Base-by-base conservation (phyloP, 768 basidiomycete genomes). In the Chalciporus pseudorubinellus region DNA sequence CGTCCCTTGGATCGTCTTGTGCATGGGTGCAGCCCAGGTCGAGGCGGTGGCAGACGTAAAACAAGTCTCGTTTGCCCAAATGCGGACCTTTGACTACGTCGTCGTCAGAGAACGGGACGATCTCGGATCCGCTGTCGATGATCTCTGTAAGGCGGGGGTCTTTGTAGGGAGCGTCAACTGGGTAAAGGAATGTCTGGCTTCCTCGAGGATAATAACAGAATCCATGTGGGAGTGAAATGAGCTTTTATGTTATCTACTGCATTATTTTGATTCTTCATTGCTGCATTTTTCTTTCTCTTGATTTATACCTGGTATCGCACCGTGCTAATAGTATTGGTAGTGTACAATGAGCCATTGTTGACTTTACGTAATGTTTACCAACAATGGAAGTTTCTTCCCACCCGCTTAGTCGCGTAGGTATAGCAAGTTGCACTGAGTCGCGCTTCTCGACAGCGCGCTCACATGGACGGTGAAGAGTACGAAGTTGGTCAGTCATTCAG, bases 151-250 rank as follows among this genome's bases (percentile, higher is more conserved):
- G 28, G n/a, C n/a, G n/a, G 62, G 61, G 19, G 73, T 61, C 20
- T 73, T 70, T 16, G 70, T 69, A 36, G 83, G 84, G 14, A 70
- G 76, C 51, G 81, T 88, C 70, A 61, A 68, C 16, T 92, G 88
- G 88, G 79, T 92, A 36, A 93, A 92, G 66, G 80, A 88, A 42
- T 86, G 87, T 60, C 70, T 92, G 26, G 77, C 89, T 53, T 77
- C 85, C 14, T 83, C 85, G 13, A 73, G 83, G 28, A 61, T 80
- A 22, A 61, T 80, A 22, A 62, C 79, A 4, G 69, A 72, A 39
- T 64, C 71, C 4, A 53, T 54, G 40, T 40, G 45, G 39, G 52
- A 59, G 34, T 59, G 31, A 51, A 18, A 8, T 43, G 42, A 42
- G 28, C 9, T 6, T 41, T 16, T 18, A 9, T 39, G n/a, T 12